Evolutionary conservation across 2,329 filamentous ascomycete species (phyloP), one percentile per base, ranked within the genome.

Genomic region (Pseudogymnoascus sp.): DNA sequence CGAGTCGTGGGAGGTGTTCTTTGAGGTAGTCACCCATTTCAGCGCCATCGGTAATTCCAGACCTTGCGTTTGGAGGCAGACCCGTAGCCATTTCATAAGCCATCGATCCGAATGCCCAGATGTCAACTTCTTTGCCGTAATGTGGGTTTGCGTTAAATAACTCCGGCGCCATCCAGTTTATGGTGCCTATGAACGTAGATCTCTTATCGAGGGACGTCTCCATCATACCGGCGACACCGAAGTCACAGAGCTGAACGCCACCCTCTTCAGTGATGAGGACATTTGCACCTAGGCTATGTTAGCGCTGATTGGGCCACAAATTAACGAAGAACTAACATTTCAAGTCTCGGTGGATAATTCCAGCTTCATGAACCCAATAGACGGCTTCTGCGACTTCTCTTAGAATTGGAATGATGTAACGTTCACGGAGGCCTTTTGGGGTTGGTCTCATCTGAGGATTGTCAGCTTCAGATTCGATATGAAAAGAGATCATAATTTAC

Each of bases 141-240:
- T 85, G 84, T 8, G 82, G 79, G 3, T 82, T 78, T 37, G 82
- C 79, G 62, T 87, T 83, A 67, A 89, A 87, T 10, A 93, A 79
- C 69, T 94, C 90, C 0, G 88, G 89, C 0, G 90, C 88, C 89
- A 94, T 92, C 88, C 89, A 94, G 73, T 92, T 86, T 2, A 87
- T 87, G 0, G 90, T 94, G 21, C 90, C 90, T 62, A 93, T 88
- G 58, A 93, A 87, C 0, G 90, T 93, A 3, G 87, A 87, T 60
- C 89, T 80, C 74, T 94, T 94, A 68, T 89, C 86, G 61, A 86
- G 81, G 67, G 89, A 87, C 42, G 81, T 87, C 71, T 92, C 88
- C 62, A 92, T 83, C 55, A 90, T 84, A 48, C 88, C 89, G 31
- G 90, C 88, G 58, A 94, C 89, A 66, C 90, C 90, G 72, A 94